These are phyloP conservation scores for Fusarium liriodendri DNA, from an alignment of 2,329 filamentous ascomycete species.

Conservation along the genomic window DNA sequence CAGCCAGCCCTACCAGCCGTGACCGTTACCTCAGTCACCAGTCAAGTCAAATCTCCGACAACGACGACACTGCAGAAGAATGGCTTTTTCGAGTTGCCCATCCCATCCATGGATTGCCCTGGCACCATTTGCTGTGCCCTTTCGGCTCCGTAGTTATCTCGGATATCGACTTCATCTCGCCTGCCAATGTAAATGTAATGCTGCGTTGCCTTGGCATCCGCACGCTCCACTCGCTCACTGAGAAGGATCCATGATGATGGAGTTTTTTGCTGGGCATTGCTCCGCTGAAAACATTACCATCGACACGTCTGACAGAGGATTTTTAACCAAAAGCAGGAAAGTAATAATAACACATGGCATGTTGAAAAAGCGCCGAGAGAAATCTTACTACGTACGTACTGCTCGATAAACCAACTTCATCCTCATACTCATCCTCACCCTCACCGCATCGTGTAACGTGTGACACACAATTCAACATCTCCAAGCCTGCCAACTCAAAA, in stretches of 20 bases:
- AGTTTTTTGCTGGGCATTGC: background rate
- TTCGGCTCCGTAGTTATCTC: conserved; percentile 10
- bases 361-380: background rate
- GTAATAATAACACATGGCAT: background rate
- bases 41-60: background rate
- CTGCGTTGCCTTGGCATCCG: conserved; percentile 20
- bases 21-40: conserved; percentile 17
- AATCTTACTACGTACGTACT: background rate
- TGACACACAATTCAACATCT: background rate
- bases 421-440: background rate
- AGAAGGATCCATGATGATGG: background rate
- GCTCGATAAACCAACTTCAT: background rate
- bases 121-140: background rate
- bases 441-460: background rate
- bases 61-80: background rate
- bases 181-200: conserved; percentile 7
- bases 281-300: background rate
- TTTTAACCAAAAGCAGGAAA: background rate
- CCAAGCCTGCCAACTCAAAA: background rate
- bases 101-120: conserved; percentile 3
- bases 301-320: background rate
- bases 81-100: background rate
- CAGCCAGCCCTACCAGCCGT: conserved; percentile 17
- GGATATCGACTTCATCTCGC: conserved; percentile 26
- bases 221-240: background rate